Conservation (phyloP, 257 asterid species). For the Capsicum baccatum region DNA sequence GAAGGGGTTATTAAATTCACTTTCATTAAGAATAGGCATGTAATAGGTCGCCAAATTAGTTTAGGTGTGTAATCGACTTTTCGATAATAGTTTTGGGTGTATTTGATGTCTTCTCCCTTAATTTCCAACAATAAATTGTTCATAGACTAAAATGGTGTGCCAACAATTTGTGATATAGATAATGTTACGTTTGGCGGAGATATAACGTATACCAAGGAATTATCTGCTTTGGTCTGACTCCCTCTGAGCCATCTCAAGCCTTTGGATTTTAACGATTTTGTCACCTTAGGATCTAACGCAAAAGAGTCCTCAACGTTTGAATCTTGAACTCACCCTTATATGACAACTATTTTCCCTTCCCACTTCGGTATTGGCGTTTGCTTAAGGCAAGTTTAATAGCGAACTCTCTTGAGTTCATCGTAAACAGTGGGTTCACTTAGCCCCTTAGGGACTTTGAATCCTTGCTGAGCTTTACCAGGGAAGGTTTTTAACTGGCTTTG, state of each 20-base stretch:
- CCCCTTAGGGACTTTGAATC: background rate
- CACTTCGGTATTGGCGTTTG: background rate
- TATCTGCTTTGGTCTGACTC: background rate
- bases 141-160: too few species aligned
- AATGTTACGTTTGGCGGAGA: background rate
- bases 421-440: background rate
- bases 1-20: too few species aligned
- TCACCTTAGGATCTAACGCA: background rate
- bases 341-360: background rate
- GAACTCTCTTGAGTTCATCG: background rate
- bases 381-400: background rate
- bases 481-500: background rate
- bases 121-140: too few species aligned
- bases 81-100: too few species aligned
- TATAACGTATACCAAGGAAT: background rate
- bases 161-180: background rate
- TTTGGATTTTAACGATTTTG: background rate
- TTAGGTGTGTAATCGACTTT: too few species aligned
- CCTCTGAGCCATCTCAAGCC: slow-evolving; percentile 14
- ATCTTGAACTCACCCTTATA: background rate
- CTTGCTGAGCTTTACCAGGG: background rate
- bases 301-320: slow-evolving; percentile 1
- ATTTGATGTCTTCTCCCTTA: too few species aligned
- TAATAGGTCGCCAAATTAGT: too few species aligned
- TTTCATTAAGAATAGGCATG: too few species aligned